Conservation (phyloP, 2,329 filamentous ascomycete genomes). For the Furcasterigmium sp. region DNA sequence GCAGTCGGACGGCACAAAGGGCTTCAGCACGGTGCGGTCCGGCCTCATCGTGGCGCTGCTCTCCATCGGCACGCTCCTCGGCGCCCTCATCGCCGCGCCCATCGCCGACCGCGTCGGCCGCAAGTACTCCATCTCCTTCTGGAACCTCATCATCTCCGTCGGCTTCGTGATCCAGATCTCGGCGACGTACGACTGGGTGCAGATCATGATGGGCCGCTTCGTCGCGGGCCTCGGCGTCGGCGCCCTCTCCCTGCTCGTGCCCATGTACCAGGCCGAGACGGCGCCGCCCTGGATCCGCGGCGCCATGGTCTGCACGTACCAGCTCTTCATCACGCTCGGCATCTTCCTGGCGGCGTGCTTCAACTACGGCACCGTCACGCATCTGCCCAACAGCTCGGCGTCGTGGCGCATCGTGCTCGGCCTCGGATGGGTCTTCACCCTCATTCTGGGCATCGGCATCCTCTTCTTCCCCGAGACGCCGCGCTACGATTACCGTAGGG, state of each 20-base stretch:
- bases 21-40: slow-evolving; percentile 48
- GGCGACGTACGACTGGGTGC: slow-evolving; percentile 50
- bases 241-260: slow-evolving; percentile 56
- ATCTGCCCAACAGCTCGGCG: slow-evolving; percentile 37
- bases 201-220: slow-evolving; percentile 60
- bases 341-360: slow-evolving; percentile 56
- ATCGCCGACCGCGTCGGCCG: slow-evolving; percentile 63
- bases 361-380: slow-evolving; percentile 55
- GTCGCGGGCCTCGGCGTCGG: slow-evolving; percentile 65
- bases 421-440: slow-evolving; percentile 44
- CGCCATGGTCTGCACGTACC: slow-evolving; percentile 60
- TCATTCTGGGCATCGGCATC: slow-evolving; percentile 43
- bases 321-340: slow-evolving; percentile 67
- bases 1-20: slow-evolving; percentile 27
- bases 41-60: slow-evolving; percentile 55
- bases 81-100: slow-evolving; percentile 54
- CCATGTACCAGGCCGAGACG: slow-evolving; percentile 72
- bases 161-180: slow-evolving; percentile 66
- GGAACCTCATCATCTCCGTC: slow-evolving; percentile 54
- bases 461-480: slow-evolving; percentile 47
- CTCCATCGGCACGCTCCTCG: slow-evolving; percentile 56
- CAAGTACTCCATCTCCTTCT: slow-evolving; percentile 55
- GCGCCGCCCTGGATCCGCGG: slow-evolving; percentile 63
- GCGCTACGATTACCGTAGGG: slow-evolving; percentile 44
- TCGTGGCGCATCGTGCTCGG: slow-evolving; percentile 58